Conservation (phyloP, 139 green algal genomes). For the Chlamydomonas sp. region DNA sequence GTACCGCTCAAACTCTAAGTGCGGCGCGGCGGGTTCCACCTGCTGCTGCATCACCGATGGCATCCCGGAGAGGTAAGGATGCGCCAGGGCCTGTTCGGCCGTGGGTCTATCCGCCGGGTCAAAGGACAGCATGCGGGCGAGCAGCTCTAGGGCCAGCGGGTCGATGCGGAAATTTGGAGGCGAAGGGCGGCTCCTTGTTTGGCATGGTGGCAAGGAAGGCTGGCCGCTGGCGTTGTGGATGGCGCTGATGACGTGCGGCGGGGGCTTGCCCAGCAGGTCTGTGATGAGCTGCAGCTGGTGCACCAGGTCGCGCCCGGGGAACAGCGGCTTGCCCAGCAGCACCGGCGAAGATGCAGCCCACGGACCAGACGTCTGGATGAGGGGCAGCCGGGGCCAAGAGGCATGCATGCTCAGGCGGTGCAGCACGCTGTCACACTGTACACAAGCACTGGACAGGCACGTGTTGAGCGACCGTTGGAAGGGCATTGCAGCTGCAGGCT, state of each 20-base stretch:
- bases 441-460: no score
- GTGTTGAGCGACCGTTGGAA: no score
- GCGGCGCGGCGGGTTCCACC: background rate
- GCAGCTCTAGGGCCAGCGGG: conserved; percentile 53
- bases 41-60: conserved; percentile 18
- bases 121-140: conserved; percentile 79
- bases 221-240: conserved; percentile 43
- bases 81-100: conserved; percentile 67
- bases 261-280: conserved; percentile 49
- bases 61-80: conserved; percentile 77
- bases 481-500: no score
- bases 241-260: conserved; percentile 19
- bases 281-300: conserved; percentile 54
- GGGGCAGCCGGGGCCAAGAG: background rate
- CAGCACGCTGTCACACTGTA: no score
- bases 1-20: conserved; percentile 47
- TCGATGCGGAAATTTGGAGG: conserved; percentile 63
- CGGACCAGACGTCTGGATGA: conserved; percentile 86
- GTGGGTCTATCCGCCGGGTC: conserved; percentile 80
- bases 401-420: background rate
- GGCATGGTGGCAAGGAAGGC: no score
- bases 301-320: conserved; percentile 64
- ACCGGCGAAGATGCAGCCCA: conserved; percentile 98
- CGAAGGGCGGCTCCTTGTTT: conserved; percentile 3
- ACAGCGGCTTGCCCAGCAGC: conserved; percentile 74